phyloP scores from a whole-genome alignment of 164 flowering plant species.

The Kingdonia uniflora region DNA sequence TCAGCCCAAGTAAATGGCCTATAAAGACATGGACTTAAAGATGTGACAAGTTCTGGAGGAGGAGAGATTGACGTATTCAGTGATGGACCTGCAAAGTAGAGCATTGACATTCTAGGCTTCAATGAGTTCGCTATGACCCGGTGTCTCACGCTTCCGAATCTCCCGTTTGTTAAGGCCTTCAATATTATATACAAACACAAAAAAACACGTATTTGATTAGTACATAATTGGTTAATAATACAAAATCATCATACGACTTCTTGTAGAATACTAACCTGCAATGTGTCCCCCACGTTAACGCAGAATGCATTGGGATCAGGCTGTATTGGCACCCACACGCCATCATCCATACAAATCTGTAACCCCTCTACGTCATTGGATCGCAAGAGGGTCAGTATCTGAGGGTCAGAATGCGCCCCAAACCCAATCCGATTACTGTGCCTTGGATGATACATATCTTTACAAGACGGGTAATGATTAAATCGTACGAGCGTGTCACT shows the following conservation, averaged over 20 bases:
- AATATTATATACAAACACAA: not conserved
- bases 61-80: slow-evolving; percentile 39
- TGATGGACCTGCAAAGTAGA: slow-evolving; percentile 69
- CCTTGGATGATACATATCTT: slow-evolving; percentile 4
- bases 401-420: slow-evolving; percentile 89
- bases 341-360: slow-evolving; percentile 41
- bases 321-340: slow-evolving; percentile 56
- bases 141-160: slow-evolving; percentile 68
- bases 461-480: slow-evolving; percentile 64
- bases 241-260: too few relatives aligned
- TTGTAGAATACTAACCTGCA: slow-evolving; percentile 35
- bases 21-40: slow-evolving; percentile 30
- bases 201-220: not conserved
- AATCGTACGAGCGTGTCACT: slow-evolving; percentile 68
- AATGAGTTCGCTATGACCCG: slow-evolving; percentile 43
- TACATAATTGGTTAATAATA: too few relatives aligned
- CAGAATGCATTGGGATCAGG: slow-evolving; percentile 51
- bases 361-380: slow-evolving; percentile 64
- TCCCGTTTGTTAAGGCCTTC: slow-evolving; percentile 73
- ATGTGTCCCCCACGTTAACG: slow-evolving; percentile 51
- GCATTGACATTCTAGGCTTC: slow-evolving; percentile 53
- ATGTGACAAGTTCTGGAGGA: slow-evolving; percentile 34
- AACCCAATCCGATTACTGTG: slow-evolving; percentile 35
- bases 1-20: slow-evolving; percentile 71
- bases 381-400: slow-evolving; percentile 54